phyloP scores from a whole-genome alignment of 2,329 filamentous ascomycete species.

The Colletotrichum viniferum region DNA sequence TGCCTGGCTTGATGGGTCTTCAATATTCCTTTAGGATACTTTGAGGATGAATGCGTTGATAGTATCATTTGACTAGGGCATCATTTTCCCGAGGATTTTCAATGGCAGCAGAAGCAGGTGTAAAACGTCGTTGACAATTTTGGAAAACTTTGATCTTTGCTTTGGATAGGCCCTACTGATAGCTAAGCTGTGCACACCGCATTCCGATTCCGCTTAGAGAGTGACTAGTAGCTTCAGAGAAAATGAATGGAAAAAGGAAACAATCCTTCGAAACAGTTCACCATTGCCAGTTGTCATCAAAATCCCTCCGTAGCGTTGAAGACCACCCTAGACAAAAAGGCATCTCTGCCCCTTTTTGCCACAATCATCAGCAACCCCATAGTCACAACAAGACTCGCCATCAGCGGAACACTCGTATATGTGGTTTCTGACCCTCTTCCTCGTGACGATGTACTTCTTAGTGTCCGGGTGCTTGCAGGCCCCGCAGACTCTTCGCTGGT shows the following conservation, averaged over 20 bases:
- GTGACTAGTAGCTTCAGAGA: background rate
- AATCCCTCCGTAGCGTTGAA: background rate
- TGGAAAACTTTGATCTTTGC: background rate
- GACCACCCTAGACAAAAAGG: background rate
- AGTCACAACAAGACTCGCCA: slow-evolving; percentile 25
- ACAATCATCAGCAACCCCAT: slow-evolving; percentile 25
- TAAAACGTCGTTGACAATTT: background rate
- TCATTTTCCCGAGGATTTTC: background rate
- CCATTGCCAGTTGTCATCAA: background rate
- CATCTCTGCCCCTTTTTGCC: slow-evolving; percentile 5
- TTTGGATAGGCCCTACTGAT: background rate
- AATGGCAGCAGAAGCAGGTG: background rate
- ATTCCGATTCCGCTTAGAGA: background rate
- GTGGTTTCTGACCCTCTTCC: slow-evolving; percentile 24
- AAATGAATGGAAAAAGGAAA: accelerated
- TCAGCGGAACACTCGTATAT: slow-evolving; percentile 27
- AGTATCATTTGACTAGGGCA: background rate
- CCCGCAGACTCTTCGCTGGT: slow-evolving; percentile 26
- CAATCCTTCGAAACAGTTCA: background rate
- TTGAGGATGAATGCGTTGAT: too few species aligned
- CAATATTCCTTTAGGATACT: too few species aligned
- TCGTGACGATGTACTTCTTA: slow-evolving; percentile 21
- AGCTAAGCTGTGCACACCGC: background rate
- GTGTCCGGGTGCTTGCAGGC: slow-evolving; percentile 25
- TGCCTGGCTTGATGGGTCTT: background rate